Evolutionary conservation across 2,329 filamentous ascomycete genomes (phyloP).

Genomic region (Penicillium brasilianum): DNA sequence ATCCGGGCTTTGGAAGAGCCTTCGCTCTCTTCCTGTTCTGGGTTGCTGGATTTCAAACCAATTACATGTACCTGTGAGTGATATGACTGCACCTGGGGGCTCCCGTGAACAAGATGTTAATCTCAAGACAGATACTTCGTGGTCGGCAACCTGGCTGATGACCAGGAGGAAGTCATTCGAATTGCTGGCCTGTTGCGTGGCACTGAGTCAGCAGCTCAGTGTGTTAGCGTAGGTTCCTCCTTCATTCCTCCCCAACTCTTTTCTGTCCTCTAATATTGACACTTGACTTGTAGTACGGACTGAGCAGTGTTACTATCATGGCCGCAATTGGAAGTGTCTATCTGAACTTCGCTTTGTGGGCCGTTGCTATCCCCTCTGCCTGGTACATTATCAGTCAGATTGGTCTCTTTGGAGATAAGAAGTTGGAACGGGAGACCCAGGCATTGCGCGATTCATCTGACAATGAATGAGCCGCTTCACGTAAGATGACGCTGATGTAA

Average conservation of each 20-base stretch:
- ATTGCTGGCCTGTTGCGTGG: constrained; percentile 71
- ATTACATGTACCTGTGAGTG: constrained; percentile 71
- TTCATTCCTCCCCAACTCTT: neutral
- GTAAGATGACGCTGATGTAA: neutral
- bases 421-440: constrained; percentile 34
- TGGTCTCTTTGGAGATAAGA: constrained; percentile 47
- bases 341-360: constrained; percentile 73
- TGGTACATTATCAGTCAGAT: constrained; percentile 69
- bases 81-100: too few species aligned
- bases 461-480: constrained; percentile 1
- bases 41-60: constrained; percentile 70
- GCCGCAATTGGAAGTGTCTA: constrained; percentile 70
- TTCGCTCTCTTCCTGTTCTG: constrained; percentile 73
- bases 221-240: constrained; percentile 60
- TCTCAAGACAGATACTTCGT: constrained; percentile 65
- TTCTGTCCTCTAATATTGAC: constrained; percentile 8
- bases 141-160: constrained; percentile 66
- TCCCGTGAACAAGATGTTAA: constrained; percentile 4
- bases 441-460: constrained; percentile 15
- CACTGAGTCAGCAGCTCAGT: constrained; percentile 74
- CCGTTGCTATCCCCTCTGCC: constrained; percentile 64
- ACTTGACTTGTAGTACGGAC: constrained; percentile 58
- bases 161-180: constrained; percentile 68
- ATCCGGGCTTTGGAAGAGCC: constrained; percentile 66
- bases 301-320: constrained; percentile 66